phyloP scores from a whole-genome alignment of 306 rosid genomes.

The Echinosophora koreensis region DNA sequence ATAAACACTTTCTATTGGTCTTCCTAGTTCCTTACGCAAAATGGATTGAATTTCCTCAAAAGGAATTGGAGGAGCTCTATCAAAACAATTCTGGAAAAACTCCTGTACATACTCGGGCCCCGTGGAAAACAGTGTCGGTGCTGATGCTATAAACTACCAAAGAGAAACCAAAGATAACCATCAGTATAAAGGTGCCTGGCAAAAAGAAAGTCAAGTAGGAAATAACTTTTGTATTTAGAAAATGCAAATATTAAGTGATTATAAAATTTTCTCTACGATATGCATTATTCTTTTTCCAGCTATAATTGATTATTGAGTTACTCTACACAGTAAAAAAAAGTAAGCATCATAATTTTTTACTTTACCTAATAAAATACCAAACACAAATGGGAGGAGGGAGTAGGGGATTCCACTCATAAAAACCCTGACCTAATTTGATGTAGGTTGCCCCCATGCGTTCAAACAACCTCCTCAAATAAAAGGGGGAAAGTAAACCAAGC shows the following conservation, averaged over 20 bases:
- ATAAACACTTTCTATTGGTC: conserved; percentile 84
- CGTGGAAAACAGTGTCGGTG: conserved; percentile 93
- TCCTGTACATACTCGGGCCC: conserved; percentile 94
- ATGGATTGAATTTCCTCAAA: conserved; percentile 77
- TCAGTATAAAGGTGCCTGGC: conserved; percentile 26
- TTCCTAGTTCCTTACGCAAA: conserved; percentile 76
- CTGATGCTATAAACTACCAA: conserved; percentile 87
- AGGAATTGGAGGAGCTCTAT: conserved; percentile 89
- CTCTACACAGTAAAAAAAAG: conserved; percentile 8
- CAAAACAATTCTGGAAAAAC: conserved; percentile 95
- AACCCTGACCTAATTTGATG: conserved; percentile 96
- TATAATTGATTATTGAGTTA: conserved; percentile 17
- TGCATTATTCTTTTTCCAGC: conserved; percentile 16
- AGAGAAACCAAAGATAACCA: conserved; percentile 49
- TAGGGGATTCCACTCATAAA: conserved; percentile 43
- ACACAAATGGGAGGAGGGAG: conserved; percentile 12
- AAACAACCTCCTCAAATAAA: conserved; percentile 82
- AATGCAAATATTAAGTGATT: conserved; percentile 34
- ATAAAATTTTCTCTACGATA: conserved; percentile 16
- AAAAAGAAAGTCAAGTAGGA: conserved; percentile 36
- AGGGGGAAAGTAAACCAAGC: conserved; percentile 84
- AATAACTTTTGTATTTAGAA: conserved; percentile 2
- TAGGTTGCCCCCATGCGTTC: conserved; percentile 98
- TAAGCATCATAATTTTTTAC: not conserved
- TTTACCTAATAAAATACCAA: conserved; percentile 4